Evolutionary conservation across 345 rosid genomes (phyloP).

Genomic region (Schrenkiella parvula): DNA sequence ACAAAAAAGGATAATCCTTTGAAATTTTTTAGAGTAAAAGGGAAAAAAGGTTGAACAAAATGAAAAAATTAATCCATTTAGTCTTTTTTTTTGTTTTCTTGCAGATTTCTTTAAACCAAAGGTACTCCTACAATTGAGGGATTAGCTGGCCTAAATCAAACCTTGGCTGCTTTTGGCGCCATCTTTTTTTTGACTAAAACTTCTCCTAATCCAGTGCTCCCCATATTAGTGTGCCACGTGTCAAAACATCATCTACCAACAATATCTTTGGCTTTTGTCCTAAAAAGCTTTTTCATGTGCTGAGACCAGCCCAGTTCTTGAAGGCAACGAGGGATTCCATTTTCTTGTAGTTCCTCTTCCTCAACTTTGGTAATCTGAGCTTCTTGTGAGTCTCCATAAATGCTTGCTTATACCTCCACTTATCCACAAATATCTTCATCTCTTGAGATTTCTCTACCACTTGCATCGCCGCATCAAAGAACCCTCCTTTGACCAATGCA

Average conservation of each 20-base stretch:
- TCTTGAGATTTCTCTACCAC: slow-evolving; percentile 86
- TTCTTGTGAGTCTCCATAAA: slow-evolving; percentile 96
- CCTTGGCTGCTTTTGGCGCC: slow-evolving; percentile 39
- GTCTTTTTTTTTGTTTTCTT: not conserved
- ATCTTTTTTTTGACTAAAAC: slow-evolving; percentile 20
- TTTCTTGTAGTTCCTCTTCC: slow-evolving; percentile 79
- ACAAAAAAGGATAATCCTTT: not conserved
- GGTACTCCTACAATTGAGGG: slow-evolving; percentile 40
- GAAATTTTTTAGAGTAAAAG: not conserved
- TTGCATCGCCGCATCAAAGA: slow-evolving; percentile 97
- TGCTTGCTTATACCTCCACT: slow-evolving; percentile 97
- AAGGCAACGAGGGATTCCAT: slow-evolving; percentile 92
- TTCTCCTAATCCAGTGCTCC: slow-evolving; percentile 6
- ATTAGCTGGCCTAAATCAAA: slow-evolving; percentile 31
- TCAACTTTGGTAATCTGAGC: slow-evolving; percentile 76
- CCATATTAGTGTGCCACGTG: slow-evolving; percentile 21
- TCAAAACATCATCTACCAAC: slow-evolving; percentile 14
- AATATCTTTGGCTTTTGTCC: not conserved
- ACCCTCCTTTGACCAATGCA: slow-evolving; percentile 92
- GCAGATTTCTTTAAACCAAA: slow-evolving; percentile 22
- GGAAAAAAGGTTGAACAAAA: slow-evolving; percentile 4
- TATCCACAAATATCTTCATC: slow-evolving; percentile 88
- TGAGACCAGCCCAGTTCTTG: slow-evolving; percentile 97
- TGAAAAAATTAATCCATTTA: slow-evolving; percentile 13
- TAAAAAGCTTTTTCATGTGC: slow-evolving; percentile 40